A percentile compares a stretch with the other conserved stretches of the same genome.
phyloP scores from a whole-genome alignment of 2,329 filamentous ascomycete species.

The Epichloe festucae region DNA sequence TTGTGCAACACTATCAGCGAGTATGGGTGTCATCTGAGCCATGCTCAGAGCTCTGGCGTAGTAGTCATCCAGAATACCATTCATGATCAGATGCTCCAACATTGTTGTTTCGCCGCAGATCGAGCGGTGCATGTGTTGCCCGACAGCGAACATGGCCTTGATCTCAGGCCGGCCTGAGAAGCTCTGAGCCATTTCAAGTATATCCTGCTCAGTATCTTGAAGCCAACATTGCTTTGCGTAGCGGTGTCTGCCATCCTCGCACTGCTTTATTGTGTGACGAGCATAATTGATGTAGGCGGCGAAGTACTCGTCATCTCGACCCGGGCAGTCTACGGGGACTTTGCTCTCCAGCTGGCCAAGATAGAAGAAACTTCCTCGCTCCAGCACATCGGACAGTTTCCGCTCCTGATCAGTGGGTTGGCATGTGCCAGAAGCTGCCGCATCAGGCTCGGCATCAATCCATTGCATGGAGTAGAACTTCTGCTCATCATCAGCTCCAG shows the following conservation, averaged over 20 bases:
- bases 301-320: not conserved
- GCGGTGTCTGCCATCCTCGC: not conserved
- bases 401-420: not conserved
- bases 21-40: not conserved
- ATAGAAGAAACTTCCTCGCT: not conserved
- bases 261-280: not conserved
- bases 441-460: not conserved
- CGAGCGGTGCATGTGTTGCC: constrained; percentile 20
- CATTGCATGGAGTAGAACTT: not conserved
- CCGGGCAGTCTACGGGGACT: not conserved
- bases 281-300: not conserved
- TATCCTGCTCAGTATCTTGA: not conserved
- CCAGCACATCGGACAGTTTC: not conserved
- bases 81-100: constrained; percentile 23
- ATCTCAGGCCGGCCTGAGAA: constrained; percentile 8
- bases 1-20: not conserved
- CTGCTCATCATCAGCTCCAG: not conserved
- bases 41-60: not conserved
- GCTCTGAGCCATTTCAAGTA: not conserved
- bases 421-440: not conserved
- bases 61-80: constrained; percentile 17
- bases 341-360: not conserved
- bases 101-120: constrained; percentile 21
- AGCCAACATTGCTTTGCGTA: not conserved
- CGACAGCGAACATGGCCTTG: constrained; percentile 15